phyloP scores from a whole-genome alignment of 208 protist genomes.

The Balamuthia mandrillaris region DNA sequence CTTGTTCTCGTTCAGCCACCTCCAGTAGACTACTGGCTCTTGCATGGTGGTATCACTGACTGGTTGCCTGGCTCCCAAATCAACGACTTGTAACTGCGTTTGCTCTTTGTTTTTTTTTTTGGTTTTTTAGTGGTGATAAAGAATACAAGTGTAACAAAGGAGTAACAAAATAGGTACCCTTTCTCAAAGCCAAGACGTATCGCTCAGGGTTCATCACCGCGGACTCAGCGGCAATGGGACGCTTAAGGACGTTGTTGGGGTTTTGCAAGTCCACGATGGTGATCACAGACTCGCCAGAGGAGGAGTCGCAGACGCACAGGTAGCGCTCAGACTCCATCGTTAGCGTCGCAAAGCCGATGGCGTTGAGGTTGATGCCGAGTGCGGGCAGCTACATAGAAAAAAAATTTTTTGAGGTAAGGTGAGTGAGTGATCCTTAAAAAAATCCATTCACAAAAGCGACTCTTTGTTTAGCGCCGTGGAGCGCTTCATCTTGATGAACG shows the following conservation, averaged over 20 bases:
- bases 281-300: constrained; percentile 76
- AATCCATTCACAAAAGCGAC: background rate
- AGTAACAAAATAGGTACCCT: constrained; percentile 31
- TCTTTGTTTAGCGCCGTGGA: background rate
- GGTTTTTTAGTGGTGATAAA: no score
- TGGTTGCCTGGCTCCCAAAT: constrained; percentile 92
- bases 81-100: constrained; percentile 93
- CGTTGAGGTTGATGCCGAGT: constrained; percentile 82
- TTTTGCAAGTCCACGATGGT: constrained; percentile 92
- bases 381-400: background rate
- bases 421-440: background rate
- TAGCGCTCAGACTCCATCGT: constrained; percentile 97
- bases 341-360: constrained; percentile 92
- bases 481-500: background rate
- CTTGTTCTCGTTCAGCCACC: constrained; percentile 90
- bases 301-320: constrained; percentile 94
- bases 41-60: constrained; percentile 89
- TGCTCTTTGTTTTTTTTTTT: background rate
- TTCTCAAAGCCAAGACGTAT: constrained; percentile 93
- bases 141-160: no score
- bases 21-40: constrained; percentile 94
- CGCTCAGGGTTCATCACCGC: constrained; percentile 96
- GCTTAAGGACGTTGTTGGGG: constrained; percentile 80
- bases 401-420: background rate
- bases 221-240: constrained; percentile 94